Percentiles rank a stretch among this genome's conserved stretches.
Evolutionary conservation across 2,329 filamentous ascomycete species (phyloP).

Genomic region (Chaetomiaceae sp.): DNA sequence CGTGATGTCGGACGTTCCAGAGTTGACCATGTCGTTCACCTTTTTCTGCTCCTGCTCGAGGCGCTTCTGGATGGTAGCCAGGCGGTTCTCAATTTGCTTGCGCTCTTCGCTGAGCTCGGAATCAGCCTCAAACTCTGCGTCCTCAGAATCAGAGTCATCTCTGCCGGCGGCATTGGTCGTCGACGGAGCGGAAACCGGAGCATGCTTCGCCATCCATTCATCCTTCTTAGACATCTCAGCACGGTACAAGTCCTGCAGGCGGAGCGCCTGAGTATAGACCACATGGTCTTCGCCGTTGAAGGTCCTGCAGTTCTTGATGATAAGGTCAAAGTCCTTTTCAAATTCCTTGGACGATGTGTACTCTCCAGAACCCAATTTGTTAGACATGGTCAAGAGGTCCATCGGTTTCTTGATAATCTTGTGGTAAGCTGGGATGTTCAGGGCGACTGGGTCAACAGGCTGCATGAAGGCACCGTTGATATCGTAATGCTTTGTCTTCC

Average conservation of each 20-base stretch:
- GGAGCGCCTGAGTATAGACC: slow-evolving; percentile 66
- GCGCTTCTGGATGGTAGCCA: slow-evolving; percentile 51
- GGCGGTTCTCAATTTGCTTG: slow-evolving; percentile 34
- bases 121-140: slow-evolving; percentile 57
- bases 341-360: slow-evolving; percentile 84
- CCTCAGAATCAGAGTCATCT: slow-evolving; percentile 15
- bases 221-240: slow-evolving; percentile 72
- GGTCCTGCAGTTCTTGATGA: slow-evolving; percentile 84
- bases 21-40: slow-evolving; percentile 49
- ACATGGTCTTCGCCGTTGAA: slow-evolving; percentile 77
- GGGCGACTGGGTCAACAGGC: slow-evolving; percentile 87
- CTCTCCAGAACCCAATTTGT: slow-evolving; percentile 71
- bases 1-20: slow-evolving; percentile 47
- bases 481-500: slow-evolving; percentile 64
- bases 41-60: slow-evolving; percentile 55
- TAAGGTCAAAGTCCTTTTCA: slow-evolving; percentile 73
- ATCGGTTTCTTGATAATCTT: slow-evolving; percentile 95
- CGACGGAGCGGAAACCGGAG: slow-evolving; percentile 38
- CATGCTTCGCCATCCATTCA: slow-evolving; percentile 73
- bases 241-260: slow-evolving; percentile 72
- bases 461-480: slow-evolving; percentile 71
- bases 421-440: slow-evolving; percentile 91
- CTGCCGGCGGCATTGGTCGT: slow-evolving; percentile 60
- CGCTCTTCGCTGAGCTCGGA: slow-evolving; percentile 51
- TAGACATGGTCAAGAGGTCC: slow-evolving; percentile 79